Percentiles rank a stretch among this genome's conserved stretches.
phyloP scores from a whole-genome alignment of 225 moss, liverwort and hornwort species.

The Ulota crispa region DNA sequence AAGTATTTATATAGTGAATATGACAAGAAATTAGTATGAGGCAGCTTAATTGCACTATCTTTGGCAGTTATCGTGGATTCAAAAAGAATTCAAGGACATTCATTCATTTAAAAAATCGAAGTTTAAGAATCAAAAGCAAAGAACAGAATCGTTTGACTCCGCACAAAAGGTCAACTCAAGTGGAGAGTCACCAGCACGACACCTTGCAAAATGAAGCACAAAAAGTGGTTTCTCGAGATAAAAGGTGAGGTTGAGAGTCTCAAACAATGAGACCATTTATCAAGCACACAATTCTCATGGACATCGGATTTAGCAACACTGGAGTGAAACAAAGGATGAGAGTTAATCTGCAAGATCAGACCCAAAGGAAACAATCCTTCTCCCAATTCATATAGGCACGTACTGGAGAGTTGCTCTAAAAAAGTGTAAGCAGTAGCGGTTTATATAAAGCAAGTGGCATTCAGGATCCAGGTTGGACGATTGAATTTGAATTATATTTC shows the following conservation, averaged over 20 bases:
- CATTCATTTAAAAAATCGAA: neutral
- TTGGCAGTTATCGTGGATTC: neutral
- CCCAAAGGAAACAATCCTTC: neutral
- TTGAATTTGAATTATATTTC: neutral
- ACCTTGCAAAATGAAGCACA: neutral
- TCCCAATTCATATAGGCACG: neutral
- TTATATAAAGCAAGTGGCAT: neutral
- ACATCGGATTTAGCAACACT: neutral
- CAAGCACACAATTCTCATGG: neutral
- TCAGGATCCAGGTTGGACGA: neutral
- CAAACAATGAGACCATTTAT: neutral
- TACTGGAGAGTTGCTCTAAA: neutral
- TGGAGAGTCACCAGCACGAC: neutral
- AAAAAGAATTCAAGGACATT: neutral
- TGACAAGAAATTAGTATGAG: too few species aligned
- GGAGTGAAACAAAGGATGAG: neutral
- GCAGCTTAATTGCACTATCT: too few species aligned
- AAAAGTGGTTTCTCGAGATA: neutral
- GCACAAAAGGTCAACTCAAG: slow-evolving; percentile 1
- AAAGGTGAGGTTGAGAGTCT: slow-evolving; percentile 7
- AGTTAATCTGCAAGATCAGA: neutral
- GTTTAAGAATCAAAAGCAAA: neutral
- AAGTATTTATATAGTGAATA: too few species aligned
- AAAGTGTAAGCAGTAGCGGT: neutral
- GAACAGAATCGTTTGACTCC: neutral